A percentile compares a stretch with the other conserved stretches of the same genome.
Conservation (phyloP, 352 stramenopile species). For the Pythium aphanidermatum region DNA sequence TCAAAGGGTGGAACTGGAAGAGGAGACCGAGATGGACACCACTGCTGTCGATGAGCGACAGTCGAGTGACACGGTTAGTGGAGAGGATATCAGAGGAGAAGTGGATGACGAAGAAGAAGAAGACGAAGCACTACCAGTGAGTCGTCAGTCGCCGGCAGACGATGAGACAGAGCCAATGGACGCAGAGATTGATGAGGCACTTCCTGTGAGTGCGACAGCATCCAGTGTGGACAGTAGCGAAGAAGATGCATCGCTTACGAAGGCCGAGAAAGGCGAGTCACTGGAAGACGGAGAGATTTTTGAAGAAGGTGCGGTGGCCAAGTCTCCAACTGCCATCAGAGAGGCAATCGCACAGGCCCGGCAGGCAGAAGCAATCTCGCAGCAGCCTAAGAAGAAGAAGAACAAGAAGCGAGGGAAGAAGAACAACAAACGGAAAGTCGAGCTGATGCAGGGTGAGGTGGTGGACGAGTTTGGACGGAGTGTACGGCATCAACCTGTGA, state of each 20-base stretch:
- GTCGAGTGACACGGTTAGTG: not conserved
- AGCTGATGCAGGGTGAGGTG: conserved; percentile 30
- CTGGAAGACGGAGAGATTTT: conserved; percentile 74
- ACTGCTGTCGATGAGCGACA: not conserved
- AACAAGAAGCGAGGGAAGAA: conserved; percentile 77
- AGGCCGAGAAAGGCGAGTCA: no score
- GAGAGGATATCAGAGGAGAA: not conserved
- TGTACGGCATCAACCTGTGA: conserved; percentile 2
- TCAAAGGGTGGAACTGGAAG: not conserved
- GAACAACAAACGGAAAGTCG: conserved; percentile 66
- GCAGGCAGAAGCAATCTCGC: no score
- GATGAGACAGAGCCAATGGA: conserved; percentile 6
- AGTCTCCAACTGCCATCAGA: conserved; percentile 32
- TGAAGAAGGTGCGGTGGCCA: conserved; percentile 42
- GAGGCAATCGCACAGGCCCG: conserved; percentile 30
- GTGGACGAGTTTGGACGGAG: conserved; percentile 7
- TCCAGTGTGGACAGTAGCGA: no score
- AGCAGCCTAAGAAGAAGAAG: conserved; percentile 33
- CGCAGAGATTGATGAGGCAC: not conserved
- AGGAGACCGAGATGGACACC: not conserved
- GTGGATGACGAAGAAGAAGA: conserved; percentile 2
- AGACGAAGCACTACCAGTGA: not conserved
- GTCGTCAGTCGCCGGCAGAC: not conserved
- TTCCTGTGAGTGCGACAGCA: not conserved
- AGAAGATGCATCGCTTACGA: no score